These are phyloP conservation scores for Trichomonascaceae sp. DNA, from an alignment of 1,139 yeast genomes.

Conservation along the genomic window DNA sequence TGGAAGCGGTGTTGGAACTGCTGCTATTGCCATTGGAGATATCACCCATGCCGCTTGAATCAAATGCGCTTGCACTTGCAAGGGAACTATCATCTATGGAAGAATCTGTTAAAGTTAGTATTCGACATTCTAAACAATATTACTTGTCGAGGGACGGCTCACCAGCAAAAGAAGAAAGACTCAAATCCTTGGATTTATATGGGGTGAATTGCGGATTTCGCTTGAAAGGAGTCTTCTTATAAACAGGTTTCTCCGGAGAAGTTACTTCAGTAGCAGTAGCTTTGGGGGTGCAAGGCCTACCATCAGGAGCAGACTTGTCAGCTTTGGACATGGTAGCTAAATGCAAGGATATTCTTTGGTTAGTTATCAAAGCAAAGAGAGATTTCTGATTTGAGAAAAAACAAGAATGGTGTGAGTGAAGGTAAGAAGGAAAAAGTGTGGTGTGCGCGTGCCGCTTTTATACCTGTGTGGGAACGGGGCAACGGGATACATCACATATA, in stretches of 20 bases:
- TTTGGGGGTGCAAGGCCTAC: neutral
- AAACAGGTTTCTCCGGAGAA: slow-evolving; percentile 8
- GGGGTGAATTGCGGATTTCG: neutral
- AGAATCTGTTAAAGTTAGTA: neutral
- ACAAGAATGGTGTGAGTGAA: neutral
- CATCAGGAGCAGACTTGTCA: neutral
- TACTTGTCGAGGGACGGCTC: neutral
- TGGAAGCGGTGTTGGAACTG: neutral
- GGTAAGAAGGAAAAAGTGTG: neutral
- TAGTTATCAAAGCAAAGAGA: neutral
- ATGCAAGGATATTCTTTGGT: neutral
- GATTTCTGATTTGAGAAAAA: neutral
- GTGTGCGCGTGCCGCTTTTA: neutral
- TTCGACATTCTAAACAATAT: too few relatives aligned
- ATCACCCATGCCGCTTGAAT: neutral
- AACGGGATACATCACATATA: neutral
- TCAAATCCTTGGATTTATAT: neutral
- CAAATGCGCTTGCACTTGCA: neutral
- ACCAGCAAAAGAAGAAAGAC: neutral
- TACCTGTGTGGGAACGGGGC: neutral
- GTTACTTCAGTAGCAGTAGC: neutral
- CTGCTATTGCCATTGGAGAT: neutral
- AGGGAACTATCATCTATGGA: neutral
- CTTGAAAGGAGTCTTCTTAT: slow-evolving; percentile 7
- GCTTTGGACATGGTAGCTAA: neutral